Evolutionary conservation across 129 eudicot genomes (phyloP).

Genomic region (Arctium lappa): DNA sequence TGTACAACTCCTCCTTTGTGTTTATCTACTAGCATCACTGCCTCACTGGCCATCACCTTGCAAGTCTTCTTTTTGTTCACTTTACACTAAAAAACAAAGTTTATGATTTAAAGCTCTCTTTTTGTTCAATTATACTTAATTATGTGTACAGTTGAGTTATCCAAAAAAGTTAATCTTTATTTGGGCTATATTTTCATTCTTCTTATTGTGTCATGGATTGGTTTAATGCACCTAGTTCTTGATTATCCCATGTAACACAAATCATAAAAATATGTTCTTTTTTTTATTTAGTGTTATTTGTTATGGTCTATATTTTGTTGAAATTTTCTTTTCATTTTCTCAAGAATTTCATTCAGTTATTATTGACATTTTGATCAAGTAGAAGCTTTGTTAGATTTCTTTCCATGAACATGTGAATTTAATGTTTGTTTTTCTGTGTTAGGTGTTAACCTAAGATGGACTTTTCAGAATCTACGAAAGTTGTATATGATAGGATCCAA

Average conservation of each 20-base stretch:
- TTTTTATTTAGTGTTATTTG: not conserved
- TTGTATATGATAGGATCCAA: conserved; percentile 44
- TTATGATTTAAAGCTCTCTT: not conserved
- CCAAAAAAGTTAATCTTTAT: not conserved
- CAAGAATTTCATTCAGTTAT: not conserved
- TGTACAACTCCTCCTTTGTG: conserved; percentile 12
- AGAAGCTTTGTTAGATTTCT: not conserved
- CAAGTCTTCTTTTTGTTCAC: conserved; percentile 9
- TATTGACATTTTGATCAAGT: not conserved
- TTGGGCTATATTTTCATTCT: not conserved
- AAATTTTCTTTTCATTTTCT: not conserved
- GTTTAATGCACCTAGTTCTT: conserved; percentile 9
- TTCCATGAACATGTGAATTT: not conserved
- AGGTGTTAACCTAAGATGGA: conserved; percentile 45
- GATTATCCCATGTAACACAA: not conserved
- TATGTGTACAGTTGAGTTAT: conserved; percentile 11
- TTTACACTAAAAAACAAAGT: not conserved
- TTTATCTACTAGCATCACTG: conserved; percentile 5
- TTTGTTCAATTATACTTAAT: not conserved
- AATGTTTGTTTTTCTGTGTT: conserved; percentile 1
- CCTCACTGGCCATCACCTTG: conserved; percentile 15
- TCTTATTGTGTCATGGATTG: not conserved
- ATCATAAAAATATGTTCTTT: not conserved
- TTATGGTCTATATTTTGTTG: not conserved
- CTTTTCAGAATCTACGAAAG: conserved; percentile 43